Percentiles rank a stretch among this genome's conserved stretches.
Conservation (phyloP, 1,284 basidiomycete genomes). For the Naganishia liquefaciens region DNA sequence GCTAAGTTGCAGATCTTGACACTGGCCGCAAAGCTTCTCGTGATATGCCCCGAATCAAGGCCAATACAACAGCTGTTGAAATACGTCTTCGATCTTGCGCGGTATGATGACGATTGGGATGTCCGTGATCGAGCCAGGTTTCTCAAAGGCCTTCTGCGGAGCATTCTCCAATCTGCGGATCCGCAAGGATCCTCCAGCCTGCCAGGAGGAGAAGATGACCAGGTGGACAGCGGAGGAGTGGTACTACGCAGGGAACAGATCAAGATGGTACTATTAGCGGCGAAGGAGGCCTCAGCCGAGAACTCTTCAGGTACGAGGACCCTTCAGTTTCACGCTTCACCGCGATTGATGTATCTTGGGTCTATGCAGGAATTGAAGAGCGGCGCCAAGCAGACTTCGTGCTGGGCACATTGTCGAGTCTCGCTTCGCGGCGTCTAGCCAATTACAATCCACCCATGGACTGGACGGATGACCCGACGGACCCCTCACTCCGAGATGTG, state of each 20-base stretch:
- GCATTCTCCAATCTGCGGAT: conserved; percentile 45
- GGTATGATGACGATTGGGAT: conserved; percentile 83
- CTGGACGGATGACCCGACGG: conserved; percentile 57
- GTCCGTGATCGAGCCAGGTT: conserved; percentile 83
- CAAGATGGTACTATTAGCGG: conserved; percentile 71
- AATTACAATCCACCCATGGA: conserved; percentile 48
- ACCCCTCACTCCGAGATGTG: conserved; percentile 53
- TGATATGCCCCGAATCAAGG: conserved; percentile 64
- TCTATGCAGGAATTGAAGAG: neutral
- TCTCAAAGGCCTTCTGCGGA: conserved; percentile 68
- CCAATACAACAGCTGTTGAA: conserved; percentile 59
- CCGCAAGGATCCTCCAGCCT: conserved; percentile 9
- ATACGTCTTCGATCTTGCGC: conserved; percentile 78
- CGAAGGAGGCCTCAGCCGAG: conserved; percentile 55
- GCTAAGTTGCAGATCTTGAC: conserved; percentile 81
- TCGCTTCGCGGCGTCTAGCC: conserved; percentile 41
- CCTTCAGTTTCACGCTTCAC: neutral
- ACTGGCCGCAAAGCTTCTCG: conserved; percentile 77
- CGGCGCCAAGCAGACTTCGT: conserved; percentile 34
- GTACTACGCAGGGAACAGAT: conserved; percentile 79
- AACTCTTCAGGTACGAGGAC: conserved; percentile 11
- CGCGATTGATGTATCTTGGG: neutral
- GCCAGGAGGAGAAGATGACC: conserved; percentile 33
- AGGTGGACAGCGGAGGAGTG: conserved; percentile 65
- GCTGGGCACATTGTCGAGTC: conserved; percentile 48